phyloP scores from a whole-genome alignment of 2,329 filamentous ascomycete species.

The Xylariales sp. region DNA sequence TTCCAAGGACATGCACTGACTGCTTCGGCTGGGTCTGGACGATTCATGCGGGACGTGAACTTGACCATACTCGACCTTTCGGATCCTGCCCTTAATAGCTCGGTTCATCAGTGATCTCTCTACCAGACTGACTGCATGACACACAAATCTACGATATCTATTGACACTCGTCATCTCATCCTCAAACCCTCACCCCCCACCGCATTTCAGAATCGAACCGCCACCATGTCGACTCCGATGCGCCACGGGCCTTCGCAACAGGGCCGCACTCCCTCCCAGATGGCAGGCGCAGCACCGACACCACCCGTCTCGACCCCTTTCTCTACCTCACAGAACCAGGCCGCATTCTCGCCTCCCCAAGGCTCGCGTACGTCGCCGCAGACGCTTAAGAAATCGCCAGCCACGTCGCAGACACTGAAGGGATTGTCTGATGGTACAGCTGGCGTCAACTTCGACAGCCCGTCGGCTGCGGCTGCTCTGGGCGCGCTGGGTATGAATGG shows the following conservation, averaged over 20 bases:
- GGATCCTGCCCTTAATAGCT: too few species aligned
- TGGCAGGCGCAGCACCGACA: slow-evolving; percentile 47
- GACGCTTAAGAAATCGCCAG: slow-evolving; percentile 60
- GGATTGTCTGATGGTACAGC: slow-evolving; percentile 5
- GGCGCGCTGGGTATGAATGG: slow-evolving; percentile 47
- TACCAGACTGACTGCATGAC: too few species aligned
- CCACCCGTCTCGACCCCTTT: slow-evolving; percentile 65
- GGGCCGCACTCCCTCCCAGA: slow-evolving; percentile 46
- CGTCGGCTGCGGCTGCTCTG: slow-evolving; percentile 58
- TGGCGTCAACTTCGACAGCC: slow-evolving; percentile 58
- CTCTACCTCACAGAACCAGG: slow-evolving; percentile 48
- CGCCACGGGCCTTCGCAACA: slow-evolving; percentile 42
- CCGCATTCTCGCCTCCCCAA: slow-evolving; percentile 53
- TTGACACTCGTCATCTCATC: too few species aligned
- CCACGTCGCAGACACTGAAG: slow-evolving; percentile 25
- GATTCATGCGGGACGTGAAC: too few species aligned
- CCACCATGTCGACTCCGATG: slow-evolving; percentile 30
- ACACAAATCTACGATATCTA: too few species aligned
- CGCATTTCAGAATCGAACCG: not conserved
- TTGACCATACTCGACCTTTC: too few species aligned
- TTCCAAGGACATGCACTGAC: too few species aligned
- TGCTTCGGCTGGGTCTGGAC: too few species aligned
- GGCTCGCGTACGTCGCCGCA: slow-evolving; percentile 58
- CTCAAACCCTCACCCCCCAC: not conserved
- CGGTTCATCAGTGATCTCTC: too few species aligned